Percentiles rank a stretch among this genome's conserved stretches.
These are phyloP conservation scores for Arthrinium puccinioides DNA, from an alignment of 2,329 filamentous ascomycete genomes.

Conservation along the genomic window DNA sequence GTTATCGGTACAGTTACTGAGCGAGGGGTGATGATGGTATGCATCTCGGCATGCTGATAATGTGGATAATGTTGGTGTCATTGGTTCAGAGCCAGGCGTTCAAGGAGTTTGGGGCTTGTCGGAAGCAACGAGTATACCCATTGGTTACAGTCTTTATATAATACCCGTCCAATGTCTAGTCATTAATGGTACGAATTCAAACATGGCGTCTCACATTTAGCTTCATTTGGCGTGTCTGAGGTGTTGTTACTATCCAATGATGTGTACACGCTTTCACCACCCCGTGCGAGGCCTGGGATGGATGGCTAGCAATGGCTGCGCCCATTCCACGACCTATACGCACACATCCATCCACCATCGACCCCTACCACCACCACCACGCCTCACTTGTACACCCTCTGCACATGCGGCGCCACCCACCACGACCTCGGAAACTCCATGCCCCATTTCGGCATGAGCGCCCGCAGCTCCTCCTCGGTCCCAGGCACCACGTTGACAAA, in stretches of 20 bases:
- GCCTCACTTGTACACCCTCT: neutral
- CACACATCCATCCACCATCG: too few species aligned
- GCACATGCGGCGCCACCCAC: neutral
- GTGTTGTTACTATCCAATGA: neutral
- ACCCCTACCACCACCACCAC: neutral
- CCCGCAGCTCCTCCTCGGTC: slow-evolving; percentile 22
- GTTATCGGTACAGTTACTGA: slow-evolving; percentile 25
- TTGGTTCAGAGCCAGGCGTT: neutral
- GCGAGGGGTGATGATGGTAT: neutral
- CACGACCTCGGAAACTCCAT: slow-evolving; percentile 14
- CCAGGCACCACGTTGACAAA: slow-evolving; percentile 32
- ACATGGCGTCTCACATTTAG: neutral
- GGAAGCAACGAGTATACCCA: neutral
- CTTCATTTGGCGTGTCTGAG: neutral
- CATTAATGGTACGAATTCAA: neutral
- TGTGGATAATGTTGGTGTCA: neutral
- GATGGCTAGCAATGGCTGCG: too few species aligned
- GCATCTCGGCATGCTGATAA: neutral
- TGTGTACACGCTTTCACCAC: neutral
- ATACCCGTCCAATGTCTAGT: neutral
- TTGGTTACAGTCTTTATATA: neutral
- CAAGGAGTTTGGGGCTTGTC: neutral
- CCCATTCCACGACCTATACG: too few species aligned
- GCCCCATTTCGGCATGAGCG: slow-evolving; percentile 26
- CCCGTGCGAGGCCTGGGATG: too few species aligned